Percentiles rank a stretch among this genome's conserved stretches.
phyloP scores from a whole-genome alignment of 2,329 filamentous ascomycete species.

The Aspergillus ochraceoroseus region DNA sequence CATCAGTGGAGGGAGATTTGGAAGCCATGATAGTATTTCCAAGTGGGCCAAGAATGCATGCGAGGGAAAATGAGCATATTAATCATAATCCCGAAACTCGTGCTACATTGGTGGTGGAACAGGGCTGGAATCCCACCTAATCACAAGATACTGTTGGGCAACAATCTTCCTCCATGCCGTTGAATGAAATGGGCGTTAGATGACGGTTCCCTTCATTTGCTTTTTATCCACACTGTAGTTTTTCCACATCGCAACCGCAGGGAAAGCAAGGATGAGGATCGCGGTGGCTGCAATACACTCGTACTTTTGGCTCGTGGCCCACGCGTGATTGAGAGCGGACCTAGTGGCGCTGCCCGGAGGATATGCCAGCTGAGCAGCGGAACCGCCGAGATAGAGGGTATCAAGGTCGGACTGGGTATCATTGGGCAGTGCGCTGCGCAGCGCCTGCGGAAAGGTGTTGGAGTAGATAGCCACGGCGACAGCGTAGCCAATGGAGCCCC shows the following conservation, averaged over 20 bases:
- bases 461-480: constrained; percentile 51
- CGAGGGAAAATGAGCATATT: no score
- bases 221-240: constrained; percentile 35
- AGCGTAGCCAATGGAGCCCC: constrained; percentile 34
- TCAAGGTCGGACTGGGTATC: constrained; percentile 19
- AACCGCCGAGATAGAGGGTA: constrained; percentile 28
- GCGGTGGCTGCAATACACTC: constrained; percentile 31
- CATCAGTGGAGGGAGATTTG: no score
- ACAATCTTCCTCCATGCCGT: no score
- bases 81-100: no score
- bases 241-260: constrained; percentile 34
- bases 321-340: constrained; percentile 34
- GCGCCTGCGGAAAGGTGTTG: constrained; percentile 49
- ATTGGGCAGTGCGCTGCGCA: constrained; percentile 46
- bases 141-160: no score
- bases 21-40: no score
- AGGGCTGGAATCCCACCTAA: no score
- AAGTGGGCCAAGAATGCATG: no score
- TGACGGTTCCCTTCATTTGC: constrained; percentile 32
- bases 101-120: no score
- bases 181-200: no score
- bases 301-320: constrained; percentile 33
- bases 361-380: constrained; percentile 26
- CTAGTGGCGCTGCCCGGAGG: constrained; percentile 20
- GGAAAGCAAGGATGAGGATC: constrained; percentile 29